phyloP scores from a whole-genome alignment of 1,284 basidiomycete genomes.

The Peniophora sp. region DNA sequence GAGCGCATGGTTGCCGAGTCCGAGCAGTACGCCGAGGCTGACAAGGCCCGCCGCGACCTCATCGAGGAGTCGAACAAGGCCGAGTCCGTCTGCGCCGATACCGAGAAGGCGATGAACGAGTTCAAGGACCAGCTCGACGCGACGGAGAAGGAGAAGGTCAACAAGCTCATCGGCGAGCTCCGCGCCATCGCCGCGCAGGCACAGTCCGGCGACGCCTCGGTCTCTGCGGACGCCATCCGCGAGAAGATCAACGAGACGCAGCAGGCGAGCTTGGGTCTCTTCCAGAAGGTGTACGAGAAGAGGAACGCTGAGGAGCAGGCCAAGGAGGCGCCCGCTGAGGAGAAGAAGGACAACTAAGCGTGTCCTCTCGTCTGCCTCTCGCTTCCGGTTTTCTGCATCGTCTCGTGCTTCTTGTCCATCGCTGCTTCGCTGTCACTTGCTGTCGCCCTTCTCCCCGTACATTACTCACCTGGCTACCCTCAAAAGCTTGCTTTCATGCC shows the following conservation, averaged over 20 bases:
- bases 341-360: conserved; percentile 67
- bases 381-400: not conserved
- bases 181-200: conserved; percentile 89
- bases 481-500: not conserved
- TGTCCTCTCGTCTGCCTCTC: conserved; percentile 7
- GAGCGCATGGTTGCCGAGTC: conserved; percentile 96
- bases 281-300: conserved; percentile 85
- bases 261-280: conserved; percentile 91
- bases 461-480: not conserved
- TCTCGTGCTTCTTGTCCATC: conserved; percentile 4
- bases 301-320: conserved; percentile 40
- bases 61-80: conserved; percentile 98
- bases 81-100: conserved; percentile 90
- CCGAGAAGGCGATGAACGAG: conserved; percentile 94
- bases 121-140: conserved; percentile 96
- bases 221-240: conserved; percentile 85
- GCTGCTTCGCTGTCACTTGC: conserved; percentile 1
- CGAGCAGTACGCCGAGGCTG: conserved; percentile 87
- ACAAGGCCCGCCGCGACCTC: conserved; percentile 81
- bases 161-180: conserved; percentile 80
- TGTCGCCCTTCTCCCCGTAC: conserved; percentile 4
- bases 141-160: conserved; percentile 89
- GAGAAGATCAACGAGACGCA: conserved; percentile 96
- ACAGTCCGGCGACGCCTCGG: conserved; percentile 74
- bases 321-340: conserved; percentile 28